Evolutionary conservation across 208 protist species (phyloP).

Genomic region (Hexamita inflata): DNA sequence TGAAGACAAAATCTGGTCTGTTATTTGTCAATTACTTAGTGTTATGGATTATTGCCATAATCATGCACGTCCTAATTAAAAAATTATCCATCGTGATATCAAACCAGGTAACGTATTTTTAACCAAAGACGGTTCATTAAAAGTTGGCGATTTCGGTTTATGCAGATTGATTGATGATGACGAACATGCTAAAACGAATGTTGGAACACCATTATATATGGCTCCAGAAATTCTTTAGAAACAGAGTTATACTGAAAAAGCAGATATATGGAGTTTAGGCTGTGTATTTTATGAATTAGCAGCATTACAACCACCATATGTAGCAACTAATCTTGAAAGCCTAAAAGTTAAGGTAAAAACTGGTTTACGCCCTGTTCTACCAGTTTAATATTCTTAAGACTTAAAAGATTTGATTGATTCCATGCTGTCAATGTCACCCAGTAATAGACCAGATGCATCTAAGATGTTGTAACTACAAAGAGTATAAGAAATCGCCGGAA

Average conservation of each 20-base stretch:
- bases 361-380: not conserved
- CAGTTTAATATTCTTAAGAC: not conserved
- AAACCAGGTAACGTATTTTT: constrained; percentile 54
- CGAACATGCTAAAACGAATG: constrained; percentile 37
- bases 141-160: constrained; percentile 54
- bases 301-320: constrained; percentile 42
- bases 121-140: constrained; percentile 29
- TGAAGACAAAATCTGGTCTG: constrained; percentile 26
- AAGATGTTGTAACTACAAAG: not conserved
- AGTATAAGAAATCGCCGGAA: too few relatives aligned
- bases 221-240: constrained; percentile 40
- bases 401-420: not conserved
- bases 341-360: constrained; percentile 11
- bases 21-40: constrained; percentile 31
- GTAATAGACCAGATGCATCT: not conserved
- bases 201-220: constrained; percentile 53
- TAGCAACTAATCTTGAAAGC: constrained; percentile 22
- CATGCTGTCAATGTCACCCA: not conserved
- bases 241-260: constrained; percentile 43
- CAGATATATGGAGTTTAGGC: constrained; percentile 52
- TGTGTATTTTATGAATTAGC: constrained; percentile 50
- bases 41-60: constrained; percentile 39
- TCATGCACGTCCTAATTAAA: not conserved
- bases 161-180: constrained; percentile 34
- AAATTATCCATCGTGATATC: constrained; percentile 47